Evolutionary conservation across 2,329 filamentous ascomycete species (phyloP).

Genomic region (Ustilaginoidea virens): DNA sequence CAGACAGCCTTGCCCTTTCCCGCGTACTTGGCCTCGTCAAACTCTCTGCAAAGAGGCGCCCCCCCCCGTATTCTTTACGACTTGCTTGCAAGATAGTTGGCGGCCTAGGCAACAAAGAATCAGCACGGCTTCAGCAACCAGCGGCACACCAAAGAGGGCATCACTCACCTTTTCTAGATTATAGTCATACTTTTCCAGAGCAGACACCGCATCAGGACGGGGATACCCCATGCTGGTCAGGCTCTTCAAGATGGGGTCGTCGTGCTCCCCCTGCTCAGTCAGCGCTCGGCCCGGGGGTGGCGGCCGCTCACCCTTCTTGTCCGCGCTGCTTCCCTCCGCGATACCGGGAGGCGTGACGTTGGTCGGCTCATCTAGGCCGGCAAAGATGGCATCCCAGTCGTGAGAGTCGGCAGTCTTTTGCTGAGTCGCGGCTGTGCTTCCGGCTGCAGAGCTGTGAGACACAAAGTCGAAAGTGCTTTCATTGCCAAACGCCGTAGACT

Average conservation of each 20-base stretch:
- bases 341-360: constrained; percentile 12
- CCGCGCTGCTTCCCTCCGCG: constrained; percentile 2
- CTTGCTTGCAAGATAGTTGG: constrained; percentile 39
- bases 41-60: neutral
- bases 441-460: constrained; percentile 18
- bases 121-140: too few species aligned
- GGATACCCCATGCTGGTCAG: constrained; percentile 81
- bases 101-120: constrained; percentile 21
- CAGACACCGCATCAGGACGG: constrained; percentile 55
- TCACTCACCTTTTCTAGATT: constrained; percentile 80
- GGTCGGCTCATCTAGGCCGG: constrained; percentile 49
- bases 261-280: constrained; percentile 61
- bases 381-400: constrained; percentile 94
- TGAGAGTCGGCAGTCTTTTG: constrained; percentile 37
- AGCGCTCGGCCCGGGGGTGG: constrained; percentile 44
- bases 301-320: constrained; percentile 12
- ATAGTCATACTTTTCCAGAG: constrained; percentile 90
- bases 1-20: too few species aligned
- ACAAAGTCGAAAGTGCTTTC: constrained; percentile 47
- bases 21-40: neutral
- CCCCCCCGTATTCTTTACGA: constrained; percentile 22
- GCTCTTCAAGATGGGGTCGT: constrained; percentile 83
- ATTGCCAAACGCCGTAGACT: constrained; percentile 33
- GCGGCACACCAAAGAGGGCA: too few species aligned
- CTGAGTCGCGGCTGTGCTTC: constrained; percentile 21